Evolutionary conservation across 805 yeast species (phyloP), one percentile per base, ranked within the genome.

Genomic region (Cyberlindnera xylosilytica): DNA sequence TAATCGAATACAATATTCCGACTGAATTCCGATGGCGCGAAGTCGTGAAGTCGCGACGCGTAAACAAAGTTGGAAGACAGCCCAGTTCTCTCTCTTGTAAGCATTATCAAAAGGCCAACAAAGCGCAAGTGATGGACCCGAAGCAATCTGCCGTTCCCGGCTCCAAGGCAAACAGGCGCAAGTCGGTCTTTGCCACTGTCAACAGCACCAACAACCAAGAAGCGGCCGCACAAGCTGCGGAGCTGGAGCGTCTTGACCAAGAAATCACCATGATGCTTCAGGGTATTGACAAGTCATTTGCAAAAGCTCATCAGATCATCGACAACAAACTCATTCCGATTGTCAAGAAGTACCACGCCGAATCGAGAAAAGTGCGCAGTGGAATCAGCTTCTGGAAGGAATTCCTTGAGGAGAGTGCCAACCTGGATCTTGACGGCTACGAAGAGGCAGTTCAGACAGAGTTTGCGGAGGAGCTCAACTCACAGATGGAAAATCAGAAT

Each of bases 181-280:
- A 56, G 37, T 58, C 62, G 0, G 48, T 58, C n/a, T n/a, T n/a
- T n/a, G n/a, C n/a, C n/a, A n/a, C n/a, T n/a, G 13, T 56, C 56
- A 36, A 50, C 51, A 3, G 50, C 61, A 0, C 39, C 44, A 3
- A 13, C 40, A 16, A 52, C 44, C 37, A 47, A 39, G 60, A 53
- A 36, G 47, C 58, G 1, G 45, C 61, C 0, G 43, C 50, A 6
- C 61, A 58, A 37, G 53, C 61, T 3, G 47, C 50, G 5, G 62
- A 58, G 36, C 41, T 82, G 55, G 95, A 87, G 54, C 70, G 77
- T 52, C 61, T 87, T 34, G 95, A 88, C 54, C 95, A 85, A 59
- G 84, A 81, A 56, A 84, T 87, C 32, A 87, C 95, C 0, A 61
- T 83, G 40, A 77, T 81, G 6, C 64, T 89, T 36, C 96, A 87